Evolutionary conservation across 1,284 basidiomycete genomes (phyloP).

Genomic region (Sanghuangporus weigelae): DNA sequence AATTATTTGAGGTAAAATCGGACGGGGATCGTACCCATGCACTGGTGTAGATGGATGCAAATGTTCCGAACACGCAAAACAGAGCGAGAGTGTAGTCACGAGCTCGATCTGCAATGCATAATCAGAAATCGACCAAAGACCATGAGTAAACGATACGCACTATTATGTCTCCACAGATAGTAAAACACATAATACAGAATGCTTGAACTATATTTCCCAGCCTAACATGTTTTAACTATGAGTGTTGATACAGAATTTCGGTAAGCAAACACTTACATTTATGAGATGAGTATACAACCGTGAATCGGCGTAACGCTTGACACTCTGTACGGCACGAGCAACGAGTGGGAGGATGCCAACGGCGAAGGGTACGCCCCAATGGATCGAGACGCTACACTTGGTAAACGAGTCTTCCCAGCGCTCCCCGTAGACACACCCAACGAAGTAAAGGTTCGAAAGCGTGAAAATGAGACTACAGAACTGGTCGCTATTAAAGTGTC

Average conservation of each 20-base stretch:
- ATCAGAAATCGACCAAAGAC: slow-evolving; percentile 6
- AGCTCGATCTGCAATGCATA: slow-evolving; percentile 28
- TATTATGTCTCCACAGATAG: slow-evolving; percentile 67
- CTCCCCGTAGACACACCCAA: slow-evolving; percentile 66
- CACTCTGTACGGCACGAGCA: slow-evolving; percentile 78
- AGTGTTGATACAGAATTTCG: not conserved
- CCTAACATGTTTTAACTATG: slow-evolving; percentile 39
- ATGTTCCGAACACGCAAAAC: slow-evolving; percentile 58
- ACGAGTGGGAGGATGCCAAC: slow-evolving; percentile 59
- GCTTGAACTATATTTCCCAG: slow-evolving; percentile 72
- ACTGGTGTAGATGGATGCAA: slow-evolving; percentile 68
- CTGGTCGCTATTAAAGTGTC: slow-evolving; percentile 74
- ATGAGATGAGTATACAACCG: slow-evolving; percentile 73
- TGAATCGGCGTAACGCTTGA: slow-evolving; percentile 83
- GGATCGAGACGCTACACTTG: slow-evolving; percentile 33
- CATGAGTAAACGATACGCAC: slow-evolving; percentile 32
- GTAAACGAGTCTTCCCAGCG: slow-evolving; percentile 48
- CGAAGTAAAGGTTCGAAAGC: slow-evolving; percentile 66
- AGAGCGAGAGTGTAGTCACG: slow-evolving; percentile 49
- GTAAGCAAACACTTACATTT: slow-evolving; percentile 50
- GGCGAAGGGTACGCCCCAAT: slow-evolving; percentile 59
- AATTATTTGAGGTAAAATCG: not conserved
- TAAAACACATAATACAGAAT: slow-evolving; percentile 64
- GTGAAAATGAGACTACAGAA: slow-evolving; percentile 75
- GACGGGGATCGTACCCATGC: slow-evolving; percentile 56